Conservation (phyloP, 2,329 filamentous ascomycete species). For the Leptosphaerulina australis region DNA sequence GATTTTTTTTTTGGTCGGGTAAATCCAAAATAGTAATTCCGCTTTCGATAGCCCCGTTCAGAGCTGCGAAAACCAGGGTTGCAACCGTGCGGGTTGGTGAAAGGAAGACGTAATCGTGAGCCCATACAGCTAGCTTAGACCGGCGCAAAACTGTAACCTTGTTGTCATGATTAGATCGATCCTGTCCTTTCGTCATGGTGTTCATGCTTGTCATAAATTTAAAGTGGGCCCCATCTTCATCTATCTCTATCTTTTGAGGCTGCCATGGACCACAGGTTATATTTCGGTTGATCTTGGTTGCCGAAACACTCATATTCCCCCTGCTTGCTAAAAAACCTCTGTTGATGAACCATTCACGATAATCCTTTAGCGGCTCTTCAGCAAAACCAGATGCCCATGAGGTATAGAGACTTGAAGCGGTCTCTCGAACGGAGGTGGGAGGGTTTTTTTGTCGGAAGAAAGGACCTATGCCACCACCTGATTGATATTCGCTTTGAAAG, state of each 20-base stretch:
- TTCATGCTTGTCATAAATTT: no score
- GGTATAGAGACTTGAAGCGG: background rate
- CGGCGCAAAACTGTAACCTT: no score
- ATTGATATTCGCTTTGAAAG: background rate
- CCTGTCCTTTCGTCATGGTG: no score
- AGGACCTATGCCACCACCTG: slow-evolving; percentile 1
- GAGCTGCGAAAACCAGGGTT: background rate
- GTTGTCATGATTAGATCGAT: no score
- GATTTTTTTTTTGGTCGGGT: background rate
- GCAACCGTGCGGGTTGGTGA: background rate
- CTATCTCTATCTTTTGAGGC: background rate
- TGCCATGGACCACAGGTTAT: background rate
- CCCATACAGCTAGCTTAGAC: slow-evolving; percentile 3
- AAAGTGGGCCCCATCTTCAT: no score
- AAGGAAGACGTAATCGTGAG: background rate
- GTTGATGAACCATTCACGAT: slow-evolving; percentile 3
- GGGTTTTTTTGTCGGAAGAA: background rate
- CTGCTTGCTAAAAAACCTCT: background rate
- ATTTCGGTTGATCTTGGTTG: background rate
- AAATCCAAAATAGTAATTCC: background rate
- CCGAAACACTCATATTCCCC: background rate
- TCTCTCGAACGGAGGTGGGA: background rate
- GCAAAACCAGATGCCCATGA: background rate
- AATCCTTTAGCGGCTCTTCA: background rate
- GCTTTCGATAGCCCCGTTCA: background rate